Evolutionary conservation across 352 stramenopile species (phyloP), one percentile per base, ranked within the genome.

Genomic region (Pythium chondricola): DNA sequence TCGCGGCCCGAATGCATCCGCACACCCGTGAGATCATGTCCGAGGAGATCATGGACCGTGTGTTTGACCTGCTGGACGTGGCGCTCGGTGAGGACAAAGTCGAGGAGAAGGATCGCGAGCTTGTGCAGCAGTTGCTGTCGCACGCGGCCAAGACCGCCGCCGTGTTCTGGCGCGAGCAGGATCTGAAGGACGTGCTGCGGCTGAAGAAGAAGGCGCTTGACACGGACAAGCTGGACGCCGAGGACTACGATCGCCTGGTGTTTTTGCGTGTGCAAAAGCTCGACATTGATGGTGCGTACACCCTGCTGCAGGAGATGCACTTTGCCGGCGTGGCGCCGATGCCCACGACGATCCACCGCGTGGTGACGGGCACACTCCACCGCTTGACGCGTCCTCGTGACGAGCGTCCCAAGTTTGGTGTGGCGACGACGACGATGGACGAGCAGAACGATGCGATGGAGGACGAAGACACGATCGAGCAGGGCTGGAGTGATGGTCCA

Each of bases 291-390:
- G 61, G 67, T 4, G 77, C 76, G 24, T 78, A 74, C 61, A 64
- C 64, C 22, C 48, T 93, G 29, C 45, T 93, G 38, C 75, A 91
- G 50, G 74, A 89, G 45, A 85, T 93, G 75, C 82, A 93, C 55
- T 88, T 87, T 61, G 70, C 63, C 7, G 82, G 79, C 17, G 56
- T 79, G 47, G 65, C 75, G 41, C 82, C 82, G 22, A 79, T 67
- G 8, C 55, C 73, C 22, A 65, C 80, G 43, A 83, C 77, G 20
- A 81, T 93, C 37, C 77, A 93, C 52, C 71, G 75, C 40, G 71
- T 93, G 45, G 71, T 83, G 17, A 70, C 81, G 21, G 67, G 74
- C 18, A 31, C 83, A 46, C 49, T 91, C 31, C 63, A 88, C 36
- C 57, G 69, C 45, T 43, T 76, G 27, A 42, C 52, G 20, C 48